Evolutionary conservation across 2,329 filamentous ascomycete species (phyloP).

Genomic region (Fusarium transvaalense): DNA sequence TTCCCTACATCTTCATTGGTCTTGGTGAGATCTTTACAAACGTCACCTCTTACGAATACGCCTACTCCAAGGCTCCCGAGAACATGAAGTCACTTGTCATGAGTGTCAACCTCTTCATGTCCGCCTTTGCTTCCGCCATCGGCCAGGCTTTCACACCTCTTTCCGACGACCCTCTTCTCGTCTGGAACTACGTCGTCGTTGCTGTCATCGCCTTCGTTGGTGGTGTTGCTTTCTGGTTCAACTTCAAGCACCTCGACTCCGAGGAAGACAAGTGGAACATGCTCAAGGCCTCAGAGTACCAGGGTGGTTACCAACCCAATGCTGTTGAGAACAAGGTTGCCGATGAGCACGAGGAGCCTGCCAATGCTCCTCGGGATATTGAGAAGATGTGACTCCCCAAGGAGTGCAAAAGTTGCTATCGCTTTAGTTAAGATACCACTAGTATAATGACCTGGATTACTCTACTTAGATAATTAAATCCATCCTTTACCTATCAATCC

Average conservation of each 20-base stretch:
- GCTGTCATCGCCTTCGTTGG: conserved; percentile 73
- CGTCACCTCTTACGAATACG: conserved; percentile 77
- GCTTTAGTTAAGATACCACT: conserved; percentile 36
- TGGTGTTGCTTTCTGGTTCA: conserved; percentile 75
- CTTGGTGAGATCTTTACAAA: conserved; percentile 67
- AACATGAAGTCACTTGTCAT: conserved; percentile 86
- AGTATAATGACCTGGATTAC: conserved; percentile 16
- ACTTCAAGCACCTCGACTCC: conserved; percentile 72
- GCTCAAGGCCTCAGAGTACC: conserved; percentile 61
- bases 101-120: conserved; percentile 77
- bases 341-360: conserved; percentile 31
- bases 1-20: conserved; percentile 65
- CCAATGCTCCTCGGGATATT: conserved; percentile 35
- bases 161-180: conserved; percentile 72
- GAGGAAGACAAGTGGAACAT: conserved; percentile 78
- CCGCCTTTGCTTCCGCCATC: conserved; percentile 75
- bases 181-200: conserved; percentile 78
- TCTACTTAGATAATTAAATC: conserved; percentile 11
- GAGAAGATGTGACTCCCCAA: conserved; percentile 32
- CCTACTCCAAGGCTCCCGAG: conserved; percentile 80
- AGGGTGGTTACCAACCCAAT: conserved; percentile 57
- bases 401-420: conserved; percentile 24
- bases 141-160: conserved; percentile 76
- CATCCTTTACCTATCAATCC: not conserved
- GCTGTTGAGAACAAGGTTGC: conserved; percentile 49